Conservation (phyloP, 495 filamentous ascomycete species). For the Neurospora sp. region DNA sequence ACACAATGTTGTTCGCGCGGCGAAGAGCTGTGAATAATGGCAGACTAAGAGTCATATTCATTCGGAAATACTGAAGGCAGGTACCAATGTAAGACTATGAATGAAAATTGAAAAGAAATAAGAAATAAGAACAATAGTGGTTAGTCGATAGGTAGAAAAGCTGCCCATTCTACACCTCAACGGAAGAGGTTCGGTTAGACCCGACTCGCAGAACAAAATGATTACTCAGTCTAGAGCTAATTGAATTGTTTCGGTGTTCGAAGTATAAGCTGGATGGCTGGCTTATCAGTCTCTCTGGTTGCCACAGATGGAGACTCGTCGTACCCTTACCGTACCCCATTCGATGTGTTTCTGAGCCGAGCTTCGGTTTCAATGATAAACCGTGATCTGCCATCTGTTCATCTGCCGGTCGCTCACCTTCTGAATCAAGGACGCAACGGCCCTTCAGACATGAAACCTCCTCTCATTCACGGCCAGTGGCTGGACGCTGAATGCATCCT, state of each 20-base stretch:
- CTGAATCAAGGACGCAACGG: not conserved
- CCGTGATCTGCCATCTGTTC: not conserved
- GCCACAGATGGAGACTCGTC: not conserved
- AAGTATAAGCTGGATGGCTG: not conserved
- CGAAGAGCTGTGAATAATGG: not conserved
- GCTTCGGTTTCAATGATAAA: not conserved
- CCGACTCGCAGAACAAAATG: not conserved
- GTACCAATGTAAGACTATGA: too few species aligned
- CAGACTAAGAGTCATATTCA: not conserved
- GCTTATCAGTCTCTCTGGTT: not conserved
- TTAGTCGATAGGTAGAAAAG: too few species aligned
- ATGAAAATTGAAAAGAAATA: too few species aligned
- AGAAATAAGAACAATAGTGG: too few species aligned
- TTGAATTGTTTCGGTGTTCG: not conserved
- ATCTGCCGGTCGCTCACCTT: not conserved
- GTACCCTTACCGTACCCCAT: not conserved
- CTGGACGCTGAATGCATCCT: not conserved
- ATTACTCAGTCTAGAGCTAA: not conserved
- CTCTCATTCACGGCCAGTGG: not conserved
- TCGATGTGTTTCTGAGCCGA: not conserved
- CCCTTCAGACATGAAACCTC: not conserved
- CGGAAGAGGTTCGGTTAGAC: not conserved
- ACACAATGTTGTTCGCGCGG: not conserved
- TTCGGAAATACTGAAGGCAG: too few species aligned
- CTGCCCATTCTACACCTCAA: not conserved